Conservation (phyloP, 1,284 basidiomycete genomes). For the Malassezia brasiliensis region DNA sequence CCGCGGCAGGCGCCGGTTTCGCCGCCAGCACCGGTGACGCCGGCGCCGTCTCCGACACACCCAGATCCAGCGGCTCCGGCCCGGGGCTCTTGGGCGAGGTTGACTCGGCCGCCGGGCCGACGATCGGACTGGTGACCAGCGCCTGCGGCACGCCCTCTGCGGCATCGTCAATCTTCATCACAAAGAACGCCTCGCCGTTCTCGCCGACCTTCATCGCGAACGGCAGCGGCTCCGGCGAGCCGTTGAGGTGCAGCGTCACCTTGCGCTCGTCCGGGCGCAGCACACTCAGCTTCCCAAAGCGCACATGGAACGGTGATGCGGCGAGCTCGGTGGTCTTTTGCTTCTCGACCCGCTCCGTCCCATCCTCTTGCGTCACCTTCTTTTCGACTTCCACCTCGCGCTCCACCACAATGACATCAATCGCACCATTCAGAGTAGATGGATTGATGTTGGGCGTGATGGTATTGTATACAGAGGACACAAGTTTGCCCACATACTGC, state of each 20-base stretch:
- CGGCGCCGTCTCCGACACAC: conserved; percentile 18
- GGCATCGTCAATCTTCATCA: conserved; percentile 75
- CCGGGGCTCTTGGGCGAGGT: not conserved
- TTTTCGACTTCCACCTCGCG: conserved; percentile 53
- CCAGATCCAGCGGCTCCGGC: conserved; percentile 31
- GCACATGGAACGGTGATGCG: conserved; percentile 93
- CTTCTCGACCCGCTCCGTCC: conserved; percentile 21
- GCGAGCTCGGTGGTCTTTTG: conserved; percentile 56
- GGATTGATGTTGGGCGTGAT: conserved; percentile 48
- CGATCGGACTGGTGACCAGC: conserved; percentile 75
- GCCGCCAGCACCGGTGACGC: conserved; percentile 12
- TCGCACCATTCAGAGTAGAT: conserved; percentile 46
- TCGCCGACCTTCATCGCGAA: conserved; percentile 99
- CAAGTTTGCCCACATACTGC: conserved; percentile 47
- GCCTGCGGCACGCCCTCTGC: conserved; percentile 69
- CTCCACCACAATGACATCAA: conserved; percentile 48
- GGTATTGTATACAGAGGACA: conserved; percentile 48
- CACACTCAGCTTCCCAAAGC: conserved; percentile 96
- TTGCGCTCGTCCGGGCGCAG: conserved; percentile 88
- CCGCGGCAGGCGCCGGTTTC: conserved; percentile 4
- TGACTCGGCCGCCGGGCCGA: conserved; percentile 35
- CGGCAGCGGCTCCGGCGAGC: conserved; percentile 57
- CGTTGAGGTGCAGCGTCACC: conserved; percentile 50
- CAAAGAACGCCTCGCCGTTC: conserved; percentile 96
- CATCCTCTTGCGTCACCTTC: conserved; percentile 49